Conservation (phyloP, 495 filamentous ascomycete genomes). For the Penicillium cataractarum region DNA sequence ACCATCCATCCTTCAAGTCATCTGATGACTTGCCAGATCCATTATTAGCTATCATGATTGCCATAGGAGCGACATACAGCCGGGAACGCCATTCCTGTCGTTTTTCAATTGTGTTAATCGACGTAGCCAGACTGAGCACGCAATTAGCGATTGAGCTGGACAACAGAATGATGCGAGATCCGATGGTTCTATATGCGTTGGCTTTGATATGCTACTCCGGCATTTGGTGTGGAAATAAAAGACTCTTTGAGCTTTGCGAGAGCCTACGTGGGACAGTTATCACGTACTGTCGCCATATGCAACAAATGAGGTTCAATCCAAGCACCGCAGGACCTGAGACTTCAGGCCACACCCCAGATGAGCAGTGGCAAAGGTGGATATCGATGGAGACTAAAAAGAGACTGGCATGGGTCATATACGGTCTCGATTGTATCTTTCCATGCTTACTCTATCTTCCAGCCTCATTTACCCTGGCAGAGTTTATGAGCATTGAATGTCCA, state of each 20-base stretch:
- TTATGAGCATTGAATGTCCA: conserved; percentile 12
- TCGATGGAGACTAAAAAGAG: conserved; percentile 12
- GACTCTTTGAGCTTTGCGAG: conserved; percentile 14
- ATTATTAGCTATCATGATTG: conserved; percentile 13
- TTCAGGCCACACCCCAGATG: background rate
- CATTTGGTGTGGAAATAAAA: conserved; percentile 16
- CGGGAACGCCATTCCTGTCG: conserved; percentile 14
- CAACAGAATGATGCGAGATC: conserved; percentile 15
- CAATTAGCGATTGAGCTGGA: conserved; percentile 14
- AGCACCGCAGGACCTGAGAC: background rate
- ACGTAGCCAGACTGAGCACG: conserved; percentile 13
- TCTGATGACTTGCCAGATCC: conserved; percentile 11
- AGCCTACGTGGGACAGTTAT: conserved; percentile 6
- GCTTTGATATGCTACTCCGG: conserved; percentile 11
- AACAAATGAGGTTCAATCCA: background rate
- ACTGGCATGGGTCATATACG: conserved; percentile 12
- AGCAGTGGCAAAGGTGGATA: conserved; percentile 9
- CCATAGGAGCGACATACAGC: conserved; percentile 14
- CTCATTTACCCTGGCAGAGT: conserved; percentile 8
- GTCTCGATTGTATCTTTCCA: conserved; percentile 16
- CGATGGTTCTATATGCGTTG: conserved; percentile 11
- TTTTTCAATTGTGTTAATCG: conserved; percentile 13
- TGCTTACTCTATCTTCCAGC: conserved; percentile 15
- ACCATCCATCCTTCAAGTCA: conserved; percentile 8
- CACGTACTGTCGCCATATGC: conserved; percentile 11